Evolutionary conservation across 2,329 filamentous ascomycete genomes (phyloP), one percentile per base, ranked within the genome.

Genomic region (Bisporella sp.): DNA sequence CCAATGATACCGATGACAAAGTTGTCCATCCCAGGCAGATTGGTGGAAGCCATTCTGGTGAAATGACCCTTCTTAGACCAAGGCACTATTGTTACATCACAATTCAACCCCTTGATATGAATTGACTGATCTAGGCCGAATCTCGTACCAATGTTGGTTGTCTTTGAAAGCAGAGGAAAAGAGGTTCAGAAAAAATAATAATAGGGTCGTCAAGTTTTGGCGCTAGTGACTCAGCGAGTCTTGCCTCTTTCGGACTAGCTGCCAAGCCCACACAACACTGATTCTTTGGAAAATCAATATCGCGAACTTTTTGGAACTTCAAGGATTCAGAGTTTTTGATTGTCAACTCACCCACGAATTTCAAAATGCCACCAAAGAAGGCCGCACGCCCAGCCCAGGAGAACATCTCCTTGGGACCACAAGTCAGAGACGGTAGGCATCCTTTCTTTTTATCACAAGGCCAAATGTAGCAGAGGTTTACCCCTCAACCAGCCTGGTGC

Each of bases 381-480:
- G 84, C 85, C 74, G 77, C 82, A 68, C 81, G 85, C 72, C 84
- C 87, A 69, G 81, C 82, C 67, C 84, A 92, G 79, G 93, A 97
- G 85, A 99, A 99, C 79, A 93, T 99, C 81, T 91, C 87, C 76
- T 84, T 97, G 68, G 93, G 93, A 68, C 93, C 93, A 72, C 89
- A 96, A 75, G 88, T 91, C 78, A 87, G 91, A 72, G 92, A 96
- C 82, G 91, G 89, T 92, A 73, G 70, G 82, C 59, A 21, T 37
- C 35, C 8, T 37, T 8, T 9, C 8, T 37, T 8, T 8, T 9
- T 9, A 37, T n/a, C 35, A 37, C 35, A 8, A 37, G n/a, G 35
- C n/a, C n/a, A n/a, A 8, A 37, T 37, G n/a, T 37, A 37, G 2
- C n/a, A 37, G n/a, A 21, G 21, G 21, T 21, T 21, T 21, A 21